Percentiles rank a stretch among this genome's conserved stretches.
phyloP scores from a whole-genome alignment of 2,329 filamentous ascomycete genomes.

The Ophiostoma sp. region DNA sequence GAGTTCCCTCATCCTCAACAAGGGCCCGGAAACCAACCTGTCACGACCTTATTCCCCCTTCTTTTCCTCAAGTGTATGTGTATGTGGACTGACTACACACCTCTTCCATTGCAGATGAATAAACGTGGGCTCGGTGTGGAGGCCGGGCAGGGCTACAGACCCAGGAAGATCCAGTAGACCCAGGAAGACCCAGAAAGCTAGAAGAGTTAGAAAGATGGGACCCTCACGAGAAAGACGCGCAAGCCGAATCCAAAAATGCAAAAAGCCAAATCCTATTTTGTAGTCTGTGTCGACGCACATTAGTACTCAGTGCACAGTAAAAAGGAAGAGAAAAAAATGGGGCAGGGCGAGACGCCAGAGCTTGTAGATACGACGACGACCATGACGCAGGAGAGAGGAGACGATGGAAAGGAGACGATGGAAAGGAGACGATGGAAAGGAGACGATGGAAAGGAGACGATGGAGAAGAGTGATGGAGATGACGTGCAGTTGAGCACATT shows the following conservation, averaged over 20 bases:
- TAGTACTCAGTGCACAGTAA: no score
- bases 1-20: neutral
- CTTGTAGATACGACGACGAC: neutral
- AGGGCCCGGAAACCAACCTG: neutral
- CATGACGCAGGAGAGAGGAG: neutral
- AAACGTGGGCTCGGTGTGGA: neutral
- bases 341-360: neutral
- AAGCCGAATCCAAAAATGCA: slow-evolving; percentile 3
- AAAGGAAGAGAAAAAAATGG: neutral
- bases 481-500: neutral
- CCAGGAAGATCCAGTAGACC: neutral
- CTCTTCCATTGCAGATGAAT: neutral
- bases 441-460: neutral
- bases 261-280: neutral
- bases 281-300: neutral
- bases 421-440: neutral
- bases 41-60: neutral
- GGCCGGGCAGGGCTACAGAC: neutral
- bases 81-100: neutral
- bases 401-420: neutral
- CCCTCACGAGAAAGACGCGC: slow-evolving; percentile 6
- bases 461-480: neutral
- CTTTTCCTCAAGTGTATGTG: neutral
- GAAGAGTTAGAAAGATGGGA: neutral
- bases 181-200: neutral